Conservation (phyloP, 306 rosid species). For the barrel medic (Medicago truncatula) region DNA sequence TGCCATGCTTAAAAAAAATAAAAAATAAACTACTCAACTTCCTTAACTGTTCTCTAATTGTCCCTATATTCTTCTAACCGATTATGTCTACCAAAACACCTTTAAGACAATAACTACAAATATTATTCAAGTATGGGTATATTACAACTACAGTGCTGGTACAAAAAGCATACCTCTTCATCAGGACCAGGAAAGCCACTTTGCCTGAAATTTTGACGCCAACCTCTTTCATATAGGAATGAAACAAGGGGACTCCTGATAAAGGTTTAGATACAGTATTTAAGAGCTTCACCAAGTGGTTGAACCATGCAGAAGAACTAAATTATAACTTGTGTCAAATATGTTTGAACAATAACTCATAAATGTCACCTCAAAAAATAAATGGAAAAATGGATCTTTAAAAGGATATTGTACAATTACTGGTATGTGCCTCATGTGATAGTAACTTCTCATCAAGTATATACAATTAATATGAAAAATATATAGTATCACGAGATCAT, state of each 20-base stretch:
- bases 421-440: not conserved
- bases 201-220: conserved; percentile 91
- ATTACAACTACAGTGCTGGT: conserved; percentile 9
- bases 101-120: not conserved
- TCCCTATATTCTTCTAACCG: not conserved
- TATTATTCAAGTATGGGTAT: not conserved
- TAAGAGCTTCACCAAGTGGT: conserved; percentile 40
- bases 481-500: not conserved
- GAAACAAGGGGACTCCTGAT: conserved; percentile 94
- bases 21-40: too few relatives aligned
- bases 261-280: conserved; percentile 34
- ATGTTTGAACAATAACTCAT: conserved; percentile 6
- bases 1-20: too few relatives aligned
- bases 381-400: conserved; percentile 7
- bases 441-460: conserved; percentile 17
- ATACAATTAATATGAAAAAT: not conserved
- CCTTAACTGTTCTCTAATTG: not conserved
- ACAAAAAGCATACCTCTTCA: conserved; percentile 72
- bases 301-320: conserved; percentile 21
- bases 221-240: conserved; percentile 94
- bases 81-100: conserved; percentile 11
- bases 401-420: not conserved
- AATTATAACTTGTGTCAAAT: conserved; percentile 28
- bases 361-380: not conserved
- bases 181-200: conserved; percentile 96